Evolutionary conservation across 2,329 filamentous ascomycete species (phyloP).

Genomic region (Diaporthe citriasiana): DNA sequence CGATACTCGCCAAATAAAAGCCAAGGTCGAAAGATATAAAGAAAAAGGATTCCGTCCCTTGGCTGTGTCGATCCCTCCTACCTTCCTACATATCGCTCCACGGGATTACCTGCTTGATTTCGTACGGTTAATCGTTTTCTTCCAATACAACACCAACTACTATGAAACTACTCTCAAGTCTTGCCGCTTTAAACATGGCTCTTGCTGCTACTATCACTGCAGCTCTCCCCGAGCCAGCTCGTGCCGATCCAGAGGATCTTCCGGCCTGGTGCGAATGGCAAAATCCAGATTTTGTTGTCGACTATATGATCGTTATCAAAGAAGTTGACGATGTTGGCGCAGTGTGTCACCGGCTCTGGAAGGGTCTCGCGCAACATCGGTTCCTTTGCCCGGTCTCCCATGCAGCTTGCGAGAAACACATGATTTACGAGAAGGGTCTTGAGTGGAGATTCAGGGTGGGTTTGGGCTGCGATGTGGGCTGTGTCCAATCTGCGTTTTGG

Average conservation of each 20-base stretch:
- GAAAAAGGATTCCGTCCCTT: too few relatives aligned
- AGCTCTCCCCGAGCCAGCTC: neutral
- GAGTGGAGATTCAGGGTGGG: neutral
- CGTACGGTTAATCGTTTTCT: too few relatives aligned
- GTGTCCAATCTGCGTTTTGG: constrained; percentile 14
- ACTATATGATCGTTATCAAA: neutral
- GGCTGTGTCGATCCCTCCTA: neutral
- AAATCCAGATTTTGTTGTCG: neutral
- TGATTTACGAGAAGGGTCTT: neutral
- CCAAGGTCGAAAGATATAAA: too few relatives aligned
- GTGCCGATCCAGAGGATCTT: neutral
- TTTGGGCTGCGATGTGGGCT: neutral
- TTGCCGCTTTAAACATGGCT: neutral
- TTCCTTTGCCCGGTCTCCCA: neutral
- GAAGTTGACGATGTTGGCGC: neutral
- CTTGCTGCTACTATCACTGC: neutral
- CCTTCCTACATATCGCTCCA: too few relatives aligned
- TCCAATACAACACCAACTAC: neutral
- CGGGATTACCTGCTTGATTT: too few relatives aligned
- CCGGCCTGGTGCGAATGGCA: neutral
- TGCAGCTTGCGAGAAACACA: neutral
- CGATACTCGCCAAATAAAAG: too few relatives aligned
- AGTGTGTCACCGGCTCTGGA: too few relatives aligned
- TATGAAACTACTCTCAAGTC: neutral
- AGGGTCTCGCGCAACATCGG: too few relatives aligned